phyloP scores from a whole-genome alignment of 75 land plant genomes.

The Sequoia sempervirens region DNA sequence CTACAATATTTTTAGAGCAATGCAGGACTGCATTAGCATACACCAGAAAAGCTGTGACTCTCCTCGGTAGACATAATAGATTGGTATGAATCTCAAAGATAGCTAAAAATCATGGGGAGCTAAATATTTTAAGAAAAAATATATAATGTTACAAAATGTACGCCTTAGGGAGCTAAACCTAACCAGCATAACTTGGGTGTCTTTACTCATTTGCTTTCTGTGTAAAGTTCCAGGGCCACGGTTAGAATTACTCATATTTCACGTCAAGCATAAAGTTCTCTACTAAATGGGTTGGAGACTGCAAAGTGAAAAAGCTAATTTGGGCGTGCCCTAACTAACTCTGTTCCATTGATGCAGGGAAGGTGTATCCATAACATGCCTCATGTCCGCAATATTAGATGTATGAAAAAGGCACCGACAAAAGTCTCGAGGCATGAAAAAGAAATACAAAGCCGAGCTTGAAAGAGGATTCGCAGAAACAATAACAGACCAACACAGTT shows the following conservation, averaged over 20 bases:
- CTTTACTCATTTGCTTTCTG: not conserved
- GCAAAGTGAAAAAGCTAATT: not conserved
- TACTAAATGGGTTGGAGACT: not conserved
- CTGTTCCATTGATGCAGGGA: not conserved
- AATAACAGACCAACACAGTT: not conserved
- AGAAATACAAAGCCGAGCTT: not conserved
- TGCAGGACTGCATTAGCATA: not conserved
- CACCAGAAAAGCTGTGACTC: not conserved
- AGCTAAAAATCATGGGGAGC: not conserved
- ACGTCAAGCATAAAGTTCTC: not conserved
- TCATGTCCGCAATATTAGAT: not conserved
- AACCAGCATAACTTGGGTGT: not conserved
- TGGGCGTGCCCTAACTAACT: not conserved
- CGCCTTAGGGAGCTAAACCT: not conserved
- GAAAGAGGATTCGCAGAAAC: not conserved
- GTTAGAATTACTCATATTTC: not conserved
- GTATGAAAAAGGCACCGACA: not conserved
- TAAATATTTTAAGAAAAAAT: not conserved
- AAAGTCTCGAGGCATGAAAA: not conserved
- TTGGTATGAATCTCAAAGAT: not conserved
- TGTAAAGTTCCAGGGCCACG: not conserved
- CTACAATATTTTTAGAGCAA: not conserved
- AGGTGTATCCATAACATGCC: not conserved
- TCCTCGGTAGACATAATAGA: not conserved
- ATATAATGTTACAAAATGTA: not conserved